Conservation (phyloP, 805 yeast species). For the Jamesozyma gamospora region DNA sequence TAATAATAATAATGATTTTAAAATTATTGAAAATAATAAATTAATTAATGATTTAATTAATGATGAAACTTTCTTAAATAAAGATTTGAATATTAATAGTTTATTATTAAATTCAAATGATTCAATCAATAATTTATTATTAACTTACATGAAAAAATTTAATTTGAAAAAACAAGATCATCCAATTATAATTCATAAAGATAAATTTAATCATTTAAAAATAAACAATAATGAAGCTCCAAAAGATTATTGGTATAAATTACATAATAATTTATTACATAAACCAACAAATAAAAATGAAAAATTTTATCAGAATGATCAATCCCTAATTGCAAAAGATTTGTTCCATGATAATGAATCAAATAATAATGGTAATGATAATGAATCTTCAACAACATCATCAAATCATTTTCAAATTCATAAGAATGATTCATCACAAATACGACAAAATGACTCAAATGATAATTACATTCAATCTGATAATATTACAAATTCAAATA, state of each 20-base stretch:
- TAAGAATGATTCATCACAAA: not conserved
- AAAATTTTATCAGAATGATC: no score
- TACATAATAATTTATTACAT: constrained; percentile 7
- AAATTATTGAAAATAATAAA: not conserved
- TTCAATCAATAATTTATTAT: constrained; percentile 4
- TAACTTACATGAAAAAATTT: constrained; percentile 8
- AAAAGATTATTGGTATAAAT: constrained; percentile 22
- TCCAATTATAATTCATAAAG: constrained; percentile 11
- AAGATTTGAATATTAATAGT: not conserved
- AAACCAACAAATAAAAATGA: not conserved
- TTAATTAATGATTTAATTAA: not conserved
- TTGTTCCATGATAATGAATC: no score
- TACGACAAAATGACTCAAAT: not conserved
- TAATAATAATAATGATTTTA: not conserved
- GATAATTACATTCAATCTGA: not conserved
- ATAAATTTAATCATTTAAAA: constrained; percentile 13
- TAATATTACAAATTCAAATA: constrained; percentile 4
- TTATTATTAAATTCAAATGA: not conserved
- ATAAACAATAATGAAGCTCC: constrained; percentile 20
- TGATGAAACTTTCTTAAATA: not conserved
- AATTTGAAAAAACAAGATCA: constrained; percentile 11
- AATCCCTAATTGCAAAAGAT: no score
- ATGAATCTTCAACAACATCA: no score
- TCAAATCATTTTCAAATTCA: not conserved
- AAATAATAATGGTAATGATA: no score